A percentile compares a stretch with the other conserved stretches of the same genome.
Evolutionary conservation across 495 filamentous ascomycete genomes (phyloP).

Genomic region (Penicillium paradoxum): DNA sequence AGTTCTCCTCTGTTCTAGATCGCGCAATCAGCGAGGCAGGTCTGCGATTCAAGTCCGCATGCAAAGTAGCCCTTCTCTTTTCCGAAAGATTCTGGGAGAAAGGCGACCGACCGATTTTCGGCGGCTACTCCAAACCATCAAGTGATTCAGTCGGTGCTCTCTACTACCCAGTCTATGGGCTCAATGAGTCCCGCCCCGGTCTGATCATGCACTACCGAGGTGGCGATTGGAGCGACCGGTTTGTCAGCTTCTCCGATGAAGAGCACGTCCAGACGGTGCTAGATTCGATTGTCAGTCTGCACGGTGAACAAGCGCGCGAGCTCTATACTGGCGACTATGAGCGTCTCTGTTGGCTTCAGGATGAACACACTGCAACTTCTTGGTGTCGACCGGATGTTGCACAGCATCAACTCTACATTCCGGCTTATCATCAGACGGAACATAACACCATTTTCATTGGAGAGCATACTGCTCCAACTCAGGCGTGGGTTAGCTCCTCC

Average conservation of each 20-base stretch:
- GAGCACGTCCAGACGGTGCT: conserved; percentile 53
- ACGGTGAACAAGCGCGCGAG: conserved; percentile 49
- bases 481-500: conserved; percentile 62
- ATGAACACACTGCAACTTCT: conserved; percentile 42
- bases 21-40: conserved; percentile 52
- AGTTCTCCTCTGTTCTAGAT: conserved; percentile 31
- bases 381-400: conserved; percentile 53
- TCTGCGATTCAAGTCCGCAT: conserved; percentile 49
- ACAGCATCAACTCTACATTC: conserved; percentile 60
- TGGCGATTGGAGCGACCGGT: conserved; percentile 40
- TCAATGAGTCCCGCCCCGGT: conserved; percentile 56
- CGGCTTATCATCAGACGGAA: conserved; percentile 61
- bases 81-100: conserved; percentile 63
- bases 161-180: conserved; percentile 58
- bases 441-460: conserved; percentile 61
- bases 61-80: conserved; percentile 63
- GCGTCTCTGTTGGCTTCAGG: conserved; percentile 53
- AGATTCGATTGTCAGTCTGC: conserved; percentile 52
- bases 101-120: conserved; percentile 52
- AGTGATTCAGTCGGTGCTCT: conserved; percentile 52
- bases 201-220: conserved; percentile 54
- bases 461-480: conserved; percentile 64
- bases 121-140: conserved; percentile 47
- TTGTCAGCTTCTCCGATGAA: conserved; percentile 41
- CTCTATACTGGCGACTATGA: conserved; percentile 55